A percentile compares a stretch with the other conserved stretches of the same genome.
phyloP scores from a whole-genome alignment of 345 rosid genomes.

The Nephelium lappaceum region DNA sequence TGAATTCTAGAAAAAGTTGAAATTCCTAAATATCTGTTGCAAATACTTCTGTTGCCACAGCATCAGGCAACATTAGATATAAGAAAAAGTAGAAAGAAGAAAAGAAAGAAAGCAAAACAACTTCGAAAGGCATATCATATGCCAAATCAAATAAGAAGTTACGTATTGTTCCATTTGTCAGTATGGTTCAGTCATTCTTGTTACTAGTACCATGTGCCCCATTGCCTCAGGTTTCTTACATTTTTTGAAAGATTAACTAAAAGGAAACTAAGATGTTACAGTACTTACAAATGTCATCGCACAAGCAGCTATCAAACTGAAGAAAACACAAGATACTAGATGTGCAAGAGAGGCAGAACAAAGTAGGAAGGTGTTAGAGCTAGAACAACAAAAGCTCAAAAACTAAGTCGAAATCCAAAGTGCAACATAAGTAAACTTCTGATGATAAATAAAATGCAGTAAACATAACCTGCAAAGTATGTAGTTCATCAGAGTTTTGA shows the following conservation, averaged over 20 bases:
- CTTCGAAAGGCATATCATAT: not conserved
- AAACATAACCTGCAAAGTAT: slow-evolving; percentile 79
- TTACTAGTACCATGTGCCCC: not conserved
- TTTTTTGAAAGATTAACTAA: not conserved
- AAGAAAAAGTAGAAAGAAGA: not conserved
- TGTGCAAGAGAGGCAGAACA: not conserved
- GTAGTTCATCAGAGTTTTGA: slow-evolving; percentile 68
- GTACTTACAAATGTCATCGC: not conserved
- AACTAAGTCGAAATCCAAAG: not conserved
- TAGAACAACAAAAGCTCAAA: slow-evolving; percentile 9
- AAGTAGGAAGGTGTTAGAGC: not conserved
- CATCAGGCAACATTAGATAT: not conserved
- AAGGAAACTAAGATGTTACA: not conserved
- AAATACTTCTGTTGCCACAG: not conserved
- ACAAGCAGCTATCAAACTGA: not conserved
- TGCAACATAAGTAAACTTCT: slow-evolving; percentile 7
- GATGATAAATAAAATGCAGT: slow-evolving; percentile 6
- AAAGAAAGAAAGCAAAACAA: not conserved
- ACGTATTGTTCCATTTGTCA: not conserved
- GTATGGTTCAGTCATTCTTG: not conserved
- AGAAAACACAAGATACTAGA: slow-evolving; percentile 4
- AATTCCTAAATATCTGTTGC: not conserved
- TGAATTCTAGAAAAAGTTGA: not conserved
- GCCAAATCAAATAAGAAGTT: not conserved
- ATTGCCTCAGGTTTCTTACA: not conserved